Base-by-base conservation (phyloP, 306 rosid genomes). In the Psophocarpus tetragonolobus region DNA sequence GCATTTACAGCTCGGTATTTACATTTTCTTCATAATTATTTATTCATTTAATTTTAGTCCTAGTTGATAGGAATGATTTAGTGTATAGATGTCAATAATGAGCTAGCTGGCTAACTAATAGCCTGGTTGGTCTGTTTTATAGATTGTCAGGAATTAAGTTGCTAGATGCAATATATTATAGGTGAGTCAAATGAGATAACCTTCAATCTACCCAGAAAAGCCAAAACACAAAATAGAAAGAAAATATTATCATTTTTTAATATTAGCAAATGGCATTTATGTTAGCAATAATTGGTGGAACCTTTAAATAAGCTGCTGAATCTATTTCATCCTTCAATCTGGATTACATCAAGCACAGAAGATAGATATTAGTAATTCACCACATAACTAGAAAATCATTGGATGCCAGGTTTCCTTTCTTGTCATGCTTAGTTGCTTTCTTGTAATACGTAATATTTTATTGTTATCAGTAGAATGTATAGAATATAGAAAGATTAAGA, bases 1-100 rank as follows among this genome's bases (percentile, higher is more conserved):
- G 20, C 87, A 68, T 88, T 78, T 80, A 91, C 97, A 65, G 64
- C 93, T 27, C 90, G 97, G 98, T 92, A 85, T 36, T 60, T 80
- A 48, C 78, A n/a, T 58, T 58, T 50, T 80, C 82, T 74, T 77
- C 74, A 44, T 75, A 47, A 58, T 83, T 27, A 27, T 15, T 15
- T 73, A 45, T 35, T 41, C 63, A 65, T 61, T 5, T 70, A 39
- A 63, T 21, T 74, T 57, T 39, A 64, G 18, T 65, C 29, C 65
- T 75, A 48, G 29, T 75, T 41, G n/a, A 72, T 30, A 32, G 71
- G 60, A 73, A 47, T 3, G 9, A 47, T 62, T 77, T 61, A 27
- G 62, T 65, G 5, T 51, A 36, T 38, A 68, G 38, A 15, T 51
- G 36, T 70, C 63, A 72, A 70, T 47, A 9, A 44, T 29, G 53